These are phyloP conservation scores for Furcasterigmium furcatum DNA, from an alignment of 2,329 filamentous ascomycete species.

Conservation along the genomic window DNA sequence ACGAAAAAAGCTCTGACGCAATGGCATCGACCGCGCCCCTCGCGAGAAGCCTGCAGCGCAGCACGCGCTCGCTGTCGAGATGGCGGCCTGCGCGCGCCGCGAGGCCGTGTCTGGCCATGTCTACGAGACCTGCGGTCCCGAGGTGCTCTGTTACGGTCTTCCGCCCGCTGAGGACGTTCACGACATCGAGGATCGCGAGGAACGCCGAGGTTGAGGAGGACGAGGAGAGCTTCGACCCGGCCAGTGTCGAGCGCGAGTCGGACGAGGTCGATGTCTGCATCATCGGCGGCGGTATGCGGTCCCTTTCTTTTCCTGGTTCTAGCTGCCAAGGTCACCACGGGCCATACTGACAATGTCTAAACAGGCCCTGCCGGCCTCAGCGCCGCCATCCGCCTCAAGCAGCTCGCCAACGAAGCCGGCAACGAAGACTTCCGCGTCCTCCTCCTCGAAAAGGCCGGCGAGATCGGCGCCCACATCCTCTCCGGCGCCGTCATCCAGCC, in stretches of 20 bases:
- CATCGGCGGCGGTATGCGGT: conserved; percentile 69
- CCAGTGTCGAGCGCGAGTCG: conserved; percentile 74
- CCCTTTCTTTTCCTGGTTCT: too few species aligned
- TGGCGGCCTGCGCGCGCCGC: conserved; percentile 17
- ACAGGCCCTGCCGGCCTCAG: conserved; percentile 84
- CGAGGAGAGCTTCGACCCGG: conserved; percentile 63
- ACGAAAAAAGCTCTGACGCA: conserved; percentile 8
- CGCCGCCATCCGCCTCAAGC: conserved; percentile 91
- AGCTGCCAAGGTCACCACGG: too few species aligned
- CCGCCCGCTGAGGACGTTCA: conserved; percentile 8
- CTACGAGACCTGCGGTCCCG: neutral
- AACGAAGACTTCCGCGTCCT: conserved; percentile 95
- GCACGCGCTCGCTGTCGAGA: conserved; percentile 25
- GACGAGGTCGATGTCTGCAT: conserved; percentile 97
- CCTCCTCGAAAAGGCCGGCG: conserved; percentile 90
- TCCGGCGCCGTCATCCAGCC: conserved; percentile 96
- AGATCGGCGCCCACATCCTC: conserved; percentile 90
- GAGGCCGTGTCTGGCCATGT: conserved; percentile 6
- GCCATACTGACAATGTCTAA: neutral
- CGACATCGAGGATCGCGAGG: conserved; percentile 5
- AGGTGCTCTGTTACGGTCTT: neutral
- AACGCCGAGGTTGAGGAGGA: conserved; percentile 16
- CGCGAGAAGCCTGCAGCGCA: conserved; percentile 34
- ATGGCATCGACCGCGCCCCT: conserved; percentile 34
- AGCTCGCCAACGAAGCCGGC: conserved; percentile 88